Evolutionary conservation across 2,329 filamentous ascomycete species (phyloP), one percentile per base, ranked within the genome.

Genomic region (Fusarium nelsonii): DNA sequence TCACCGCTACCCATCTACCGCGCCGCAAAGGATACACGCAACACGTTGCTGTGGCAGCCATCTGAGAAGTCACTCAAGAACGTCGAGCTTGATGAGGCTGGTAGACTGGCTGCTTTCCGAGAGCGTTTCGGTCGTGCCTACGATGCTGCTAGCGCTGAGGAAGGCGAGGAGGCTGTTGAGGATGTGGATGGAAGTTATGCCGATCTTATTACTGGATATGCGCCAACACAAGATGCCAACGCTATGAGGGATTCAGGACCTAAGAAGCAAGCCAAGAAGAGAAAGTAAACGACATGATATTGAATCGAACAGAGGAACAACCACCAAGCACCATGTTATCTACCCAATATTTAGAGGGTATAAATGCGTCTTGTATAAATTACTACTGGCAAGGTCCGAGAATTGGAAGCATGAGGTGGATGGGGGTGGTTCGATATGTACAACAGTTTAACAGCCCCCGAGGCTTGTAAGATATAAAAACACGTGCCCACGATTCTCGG

Each of bases 31-130:
- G 96, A 99, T 83, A 92, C 91, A 44, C 90, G 93, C 74, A 99
- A 98, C 84, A 91, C 92, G 75, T 84, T 92, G 3, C 81, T 97
- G 55, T 99, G 96, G 96, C 96, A 98, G 79, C 96, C 96, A 0
- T 90, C 85, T 62, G 90, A 92, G 71, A 89, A 90, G 81, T 91
- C 91, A 66, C 84, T 99, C 74, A 84, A 91, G 78, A 97, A 96
- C 79, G 87, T 97, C 60, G 96, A 99, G 82, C 90, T 97, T 68
- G 96, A 99, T 79, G 96, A 98, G 85, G 95, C 96, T 4, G 96
- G 96, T 18, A 89, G 92, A 77, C 82, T 99, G 75, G 92, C 91
- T 53, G 92, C 92, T 57, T 99, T 99, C 84, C 87, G 96, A 75
- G 87, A 87, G 65, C 87, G 92, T 59, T 99, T 94, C 83, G 96